Conservation (phyloP, 306 rosid species). For the Dalbergia oliveri region DNA sequence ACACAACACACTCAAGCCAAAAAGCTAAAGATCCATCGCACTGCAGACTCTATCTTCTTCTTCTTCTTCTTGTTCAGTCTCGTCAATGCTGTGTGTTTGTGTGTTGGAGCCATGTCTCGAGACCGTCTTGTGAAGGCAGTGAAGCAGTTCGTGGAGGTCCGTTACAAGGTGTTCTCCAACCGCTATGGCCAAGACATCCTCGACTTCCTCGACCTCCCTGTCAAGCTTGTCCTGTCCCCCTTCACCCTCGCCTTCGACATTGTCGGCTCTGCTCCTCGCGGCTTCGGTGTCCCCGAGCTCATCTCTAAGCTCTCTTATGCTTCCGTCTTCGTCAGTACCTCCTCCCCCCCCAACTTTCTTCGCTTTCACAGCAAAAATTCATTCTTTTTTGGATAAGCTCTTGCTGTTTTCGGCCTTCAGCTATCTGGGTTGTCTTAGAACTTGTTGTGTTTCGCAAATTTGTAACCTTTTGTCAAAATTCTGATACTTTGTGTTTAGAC, state of each 20-base stretch:
- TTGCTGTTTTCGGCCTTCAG: constrained; percentile 16
- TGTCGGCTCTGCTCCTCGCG: constrained; percentile 94
- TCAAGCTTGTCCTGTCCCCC: constrained; percentile 80
- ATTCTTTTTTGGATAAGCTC: neutral
- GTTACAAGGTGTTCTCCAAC: constrained; percentile 60
- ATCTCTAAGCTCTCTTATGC: constrained; percentile 86
- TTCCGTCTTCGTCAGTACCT: constrained; percentile 79
- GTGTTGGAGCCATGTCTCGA: constrained; percentile 57
- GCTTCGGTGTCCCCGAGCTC: constrained; percentile 95
- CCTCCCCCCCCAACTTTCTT: neutral
- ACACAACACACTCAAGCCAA: no score
- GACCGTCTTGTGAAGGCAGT: constrained; percentile 60
- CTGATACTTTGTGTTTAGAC: neutral
- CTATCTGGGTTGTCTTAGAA: constrained; percentile 30
- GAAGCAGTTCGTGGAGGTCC: constrained; percentile 60
- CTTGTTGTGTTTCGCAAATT: neutral
- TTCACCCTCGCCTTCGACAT: constrained; percentile 81
- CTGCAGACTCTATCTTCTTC: neutral
- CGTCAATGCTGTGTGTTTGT: neutral
- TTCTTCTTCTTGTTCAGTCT: neutral
- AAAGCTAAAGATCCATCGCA: neutral
- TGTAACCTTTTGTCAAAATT: neutral
- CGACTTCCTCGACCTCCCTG: constrained; percentile 79
- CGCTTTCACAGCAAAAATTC: neutral
- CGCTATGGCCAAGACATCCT: constrained; percentile 75